A percentile compares a stretch with the other conserved stretches of the same genome.
These are phyloP conservation scores for Cylindricascospora bacillispora DNA, from an alignment of 1,139 yeast species.

Conservation along the genomic window DNA sequence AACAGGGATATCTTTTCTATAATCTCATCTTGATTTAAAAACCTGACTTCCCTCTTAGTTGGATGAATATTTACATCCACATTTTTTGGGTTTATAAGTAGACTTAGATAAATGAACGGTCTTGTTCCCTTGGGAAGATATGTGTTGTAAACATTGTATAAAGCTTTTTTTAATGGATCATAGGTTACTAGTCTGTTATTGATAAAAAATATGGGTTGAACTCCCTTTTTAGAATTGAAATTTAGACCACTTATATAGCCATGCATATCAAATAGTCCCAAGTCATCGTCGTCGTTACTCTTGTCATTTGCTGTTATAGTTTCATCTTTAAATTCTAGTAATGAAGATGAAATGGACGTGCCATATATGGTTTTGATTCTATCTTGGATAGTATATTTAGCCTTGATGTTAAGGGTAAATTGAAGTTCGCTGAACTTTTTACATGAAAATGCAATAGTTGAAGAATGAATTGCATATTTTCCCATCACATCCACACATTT, in stretches of 20 bases:
- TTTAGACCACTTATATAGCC: slow-evolving; percentile 69
- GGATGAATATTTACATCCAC: slow-evolving; percentile 95
- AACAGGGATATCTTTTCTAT: slow-evolving; percentile 43
- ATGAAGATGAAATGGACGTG: slow-evolving; percentile 49
- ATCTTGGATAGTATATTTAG: slow-evolving; percentile 39
- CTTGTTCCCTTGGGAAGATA: slow-evolving; percentile 71
- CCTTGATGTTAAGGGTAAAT: slow-evolving; percentile 43
- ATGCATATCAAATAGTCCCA: slow-evolving; percentile 37
- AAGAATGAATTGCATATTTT: slow-evolving; percentile 67
- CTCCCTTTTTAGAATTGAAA: slow-evolving; percentile 51
- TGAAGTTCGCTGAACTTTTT: slow-evolving; percentile 61
- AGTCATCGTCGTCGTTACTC: slow-evolving; percentile 15
- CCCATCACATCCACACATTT: slow-evolving; percentile 75
- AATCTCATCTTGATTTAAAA: slow-evolving; percentile 77
- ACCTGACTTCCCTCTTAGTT: slow-evolving; percentile 83
- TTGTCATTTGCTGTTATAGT: slow-evolving; percentile 31
- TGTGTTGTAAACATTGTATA: slow-evolving; percentile 48
- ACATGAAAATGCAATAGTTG: slow-evolving; percentile 61
- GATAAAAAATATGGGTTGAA: slow-evolving; percentile 67
- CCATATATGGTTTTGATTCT: slow-evolving; percentile 70
- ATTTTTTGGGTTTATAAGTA: slow-evolving; percentile 51
- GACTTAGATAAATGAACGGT: slow-evolving; percentile 65
- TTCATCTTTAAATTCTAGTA: slow-evolving; percentile 17
- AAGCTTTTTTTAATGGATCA: slow-evolving; percentile 64
- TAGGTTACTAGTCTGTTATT: slow-evolving; percentile 74